phyloP scores from a whole-genome alignment of 2,329 filamentous ascomycete species.

The Stagonosporopsis cucurbitacearum region DNA sequence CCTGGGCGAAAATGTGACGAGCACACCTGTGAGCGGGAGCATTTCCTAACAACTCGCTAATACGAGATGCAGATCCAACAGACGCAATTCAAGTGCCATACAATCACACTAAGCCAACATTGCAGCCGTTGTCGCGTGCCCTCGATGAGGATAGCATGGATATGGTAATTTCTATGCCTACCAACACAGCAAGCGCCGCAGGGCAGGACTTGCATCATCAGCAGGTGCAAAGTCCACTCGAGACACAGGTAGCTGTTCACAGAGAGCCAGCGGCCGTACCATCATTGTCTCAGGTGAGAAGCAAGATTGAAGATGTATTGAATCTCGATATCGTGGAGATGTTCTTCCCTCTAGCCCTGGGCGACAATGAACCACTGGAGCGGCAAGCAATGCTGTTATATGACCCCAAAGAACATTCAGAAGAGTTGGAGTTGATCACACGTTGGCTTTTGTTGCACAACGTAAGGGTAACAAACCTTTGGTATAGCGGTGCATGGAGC shows the following conservation, averaged over 20 bases:
- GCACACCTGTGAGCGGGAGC: neutral
- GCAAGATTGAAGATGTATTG: conserved; percentile 23
- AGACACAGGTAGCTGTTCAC: neutral
- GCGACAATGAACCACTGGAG: conserved; percentile 19
- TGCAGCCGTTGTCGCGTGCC: neutral
- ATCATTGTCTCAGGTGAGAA: conserved; percentile 22
- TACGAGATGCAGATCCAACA: neutral
- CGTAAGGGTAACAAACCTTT: conserved; percentile 35
- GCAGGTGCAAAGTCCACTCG: neutral
- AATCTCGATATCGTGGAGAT: conserved; percentile 33
- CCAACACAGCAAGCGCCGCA: neutral
- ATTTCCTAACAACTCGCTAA: neutral
- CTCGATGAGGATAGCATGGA: neutral
- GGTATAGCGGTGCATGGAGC: conserved; percentile 36
- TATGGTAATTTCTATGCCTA: neutral
- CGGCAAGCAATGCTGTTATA: conserved; percentile 38
- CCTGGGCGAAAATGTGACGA: too few relatives aligned
- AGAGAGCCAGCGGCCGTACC: neutral
- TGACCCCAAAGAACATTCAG: conserved; percentile 35
- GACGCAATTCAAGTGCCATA: neutral
- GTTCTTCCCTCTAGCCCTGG: conserved; percentile 26
- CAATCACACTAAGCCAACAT: neutral
- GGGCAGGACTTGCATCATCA: neutral
- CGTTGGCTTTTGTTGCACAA: conserved; percentile 42
- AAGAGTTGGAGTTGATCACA: conserved; percentile 39